Evolutionary conservation across 75 land plant genomes (phyloP).

Genomic region (Chamaecyparis obtusa): DNA sequence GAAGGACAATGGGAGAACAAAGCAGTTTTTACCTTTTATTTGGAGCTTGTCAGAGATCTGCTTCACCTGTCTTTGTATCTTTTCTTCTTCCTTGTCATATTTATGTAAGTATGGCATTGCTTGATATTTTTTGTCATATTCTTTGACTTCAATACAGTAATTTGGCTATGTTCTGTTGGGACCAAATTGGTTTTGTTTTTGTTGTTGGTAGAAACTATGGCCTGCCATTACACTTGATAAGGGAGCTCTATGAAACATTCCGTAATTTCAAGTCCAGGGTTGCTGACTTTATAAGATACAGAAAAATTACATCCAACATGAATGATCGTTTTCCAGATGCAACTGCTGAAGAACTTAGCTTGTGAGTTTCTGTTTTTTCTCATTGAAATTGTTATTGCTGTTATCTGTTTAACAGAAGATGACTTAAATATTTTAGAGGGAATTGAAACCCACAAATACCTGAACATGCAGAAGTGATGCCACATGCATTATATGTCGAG

Average conservation of each 20-base stretch:
- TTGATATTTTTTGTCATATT: neutral
- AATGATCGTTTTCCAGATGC: slow-evolving; percentile 99
- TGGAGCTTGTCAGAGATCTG: slow-evolving; percentile 94
- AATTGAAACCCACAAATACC: neutral
- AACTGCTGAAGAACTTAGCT: slow-evolving; percentile 83
- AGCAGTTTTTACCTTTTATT: slow-evolving; percentile 91
- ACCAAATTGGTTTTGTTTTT: neutral
- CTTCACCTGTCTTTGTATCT: slow-evolving; percentile 90
- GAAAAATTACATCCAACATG: slow-evolving; percentile 97
- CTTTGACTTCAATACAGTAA: neutral
- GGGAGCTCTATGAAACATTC: slow-evolving; percentile 95
- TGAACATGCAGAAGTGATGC: slow-evolving; percentile 84
- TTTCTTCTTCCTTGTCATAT: slow-evolving; percentile 88
- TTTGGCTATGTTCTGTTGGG: neutral
- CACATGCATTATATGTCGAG: slow-evolving; percentile 97
- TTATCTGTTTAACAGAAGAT: neutral
- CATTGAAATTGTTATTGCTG: neutral
- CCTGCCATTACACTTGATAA: slow-evolving; percentile 90
- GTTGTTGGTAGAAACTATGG: slow-evolving; percentile 74
- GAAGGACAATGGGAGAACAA: slow-evolving; percentile 99
- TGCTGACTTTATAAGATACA: slow-evolving; percentile 90
- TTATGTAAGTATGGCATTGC: slow-evolving; percentile 61
- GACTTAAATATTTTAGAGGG: neutral
- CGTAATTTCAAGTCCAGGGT: slow-evolving; percentile 90
- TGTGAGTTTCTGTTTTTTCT: slow-evolving; percentile 37